Evolutionary conservation across 2,329 filamentous ascomycete species (phyloP).

Genomic region (Leptodontidium sp.): DNA sequence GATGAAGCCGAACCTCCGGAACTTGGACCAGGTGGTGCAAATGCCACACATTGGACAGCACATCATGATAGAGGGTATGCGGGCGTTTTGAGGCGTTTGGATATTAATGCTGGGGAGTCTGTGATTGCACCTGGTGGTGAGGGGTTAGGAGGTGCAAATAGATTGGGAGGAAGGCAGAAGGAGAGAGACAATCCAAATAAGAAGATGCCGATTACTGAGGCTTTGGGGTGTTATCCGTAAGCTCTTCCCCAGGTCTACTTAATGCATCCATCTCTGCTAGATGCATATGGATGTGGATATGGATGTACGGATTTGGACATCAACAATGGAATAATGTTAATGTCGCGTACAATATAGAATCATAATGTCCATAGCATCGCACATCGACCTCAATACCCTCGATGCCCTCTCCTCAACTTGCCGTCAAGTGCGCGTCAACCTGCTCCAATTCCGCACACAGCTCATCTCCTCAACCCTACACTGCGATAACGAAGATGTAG

Average conservation of each 20-base stretch:
- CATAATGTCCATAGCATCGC: slow-evolving; percentile 75
- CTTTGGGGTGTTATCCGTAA: slow-evolving; percentile 73
- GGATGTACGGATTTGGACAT: too few relatives aligned
- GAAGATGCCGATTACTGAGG: slow-evolving; percentile 64
- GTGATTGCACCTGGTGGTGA: not conserved
- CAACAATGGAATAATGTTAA: slow-evolving; percentile 6
- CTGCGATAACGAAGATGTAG: slow-evolving; percentile 75
- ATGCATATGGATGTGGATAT: not conserved
- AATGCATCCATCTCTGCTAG: slow-evolving; percentile 19
- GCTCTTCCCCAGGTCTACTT: slow-evolving; percentile 52
- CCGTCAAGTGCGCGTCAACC: slow-evolving; percentile 77
- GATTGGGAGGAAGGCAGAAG: not conserved
- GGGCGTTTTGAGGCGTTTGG: slow-evolving; percentile 29
- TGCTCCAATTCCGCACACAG: slow-evolving; percentile 80
- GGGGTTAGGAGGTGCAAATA: slow-evolving; percentile 7
- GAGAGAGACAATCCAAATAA: slow-evolving; percentile 55
- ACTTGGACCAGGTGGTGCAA: slow-evolving; percentile 7
- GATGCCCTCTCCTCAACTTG: slow-evolving; percentile 85
- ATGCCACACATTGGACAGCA: slow-evolving; percentile 13
- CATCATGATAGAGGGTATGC: slow-evolving; percentile 27
- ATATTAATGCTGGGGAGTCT: slow-evolving; percentile 17
- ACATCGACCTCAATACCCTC: slow-evolving; percentile 87
- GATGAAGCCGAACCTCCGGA: slow-evolving; percentile 45
- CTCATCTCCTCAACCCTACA: slow-evolving; percentile 79
- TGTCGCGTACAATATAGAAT: slow-evolving; percentile 62